Conservation (phyloP, 106 monocot genomes). For the Dendrobium huoshanense region DNA sequence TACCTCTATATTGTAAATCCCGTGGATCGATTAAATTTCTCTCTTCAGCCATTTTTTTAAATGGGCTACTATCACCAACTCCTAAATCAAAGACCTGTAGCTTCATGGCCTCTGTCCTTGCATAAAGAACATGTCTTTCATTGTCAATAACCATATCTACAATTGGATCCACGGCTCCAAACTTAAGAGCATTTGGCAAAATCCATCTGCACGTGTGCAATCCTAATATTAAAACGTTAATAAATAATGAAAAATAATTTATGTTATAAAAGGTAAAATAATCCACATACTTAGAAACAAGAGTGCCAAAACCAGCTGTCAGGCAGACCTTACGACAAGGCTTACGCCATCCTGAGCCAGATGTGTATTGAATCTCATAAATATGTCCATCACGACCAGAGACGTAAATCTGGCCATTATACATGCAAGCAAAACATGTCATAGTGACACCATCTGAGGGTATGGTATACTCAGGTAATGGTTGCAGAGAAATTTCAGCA, state of each 20-base stretch:
- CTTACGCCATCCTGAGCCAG: slow-evolving; percentile 87
- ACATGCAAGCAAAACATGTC: slow-evolving; percentile 77
- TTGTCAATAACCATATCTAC: slow-evolving; percentile 87
- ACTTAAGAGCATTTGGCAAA: slow-evolving; percentile 80
- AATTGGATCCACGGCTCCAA: slow-evolving; percentile 82
- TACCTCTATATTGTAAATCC: slow-evolving; percentile 61
- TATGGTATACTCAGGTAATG: slow-evolving; percentile 79
- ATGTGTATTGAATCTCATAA: slow-evolving; percentile 79
- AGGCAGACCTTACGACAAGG: slow-evolving; percentile 80
- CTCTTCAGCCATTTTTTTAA: slow-evolving; percentile 81
- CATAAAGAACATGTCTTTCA: slow-evolving; percentile 80
- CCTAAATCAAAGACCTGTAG: slow-evolving; percentile 84
- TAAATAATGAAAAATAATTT: background rate
- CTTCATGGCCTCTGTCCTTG: slow-evolving; percentile 88
- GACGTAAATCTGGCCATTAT: slow-evolving; percentile 75
- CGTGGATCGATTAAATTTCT: slow-evolving; percentile 83
- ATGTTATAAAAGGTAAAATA: background rate
- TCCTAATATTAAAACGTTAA: background rate
- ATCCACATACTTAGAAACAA: slow-evolving; percentile 60
- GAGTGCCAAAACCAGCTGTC: slow-evolving; percentile 66
- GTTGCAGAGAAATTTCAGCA: slow-evolving; percentile 81
- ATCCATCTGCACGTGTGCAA: slow-evolving; percentile 51
- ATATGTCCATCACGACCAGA: slow-evolving; percentile 96
- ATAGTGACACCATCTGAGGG: slow-evolving; percentile 84
- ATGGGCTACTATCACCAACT: slow-evolving; percentile 63